phyloP scores from a whole-genome alignment of 2,329 filamentous ascomycete genomes.

The Drechslerella dactyloides region DNA sequence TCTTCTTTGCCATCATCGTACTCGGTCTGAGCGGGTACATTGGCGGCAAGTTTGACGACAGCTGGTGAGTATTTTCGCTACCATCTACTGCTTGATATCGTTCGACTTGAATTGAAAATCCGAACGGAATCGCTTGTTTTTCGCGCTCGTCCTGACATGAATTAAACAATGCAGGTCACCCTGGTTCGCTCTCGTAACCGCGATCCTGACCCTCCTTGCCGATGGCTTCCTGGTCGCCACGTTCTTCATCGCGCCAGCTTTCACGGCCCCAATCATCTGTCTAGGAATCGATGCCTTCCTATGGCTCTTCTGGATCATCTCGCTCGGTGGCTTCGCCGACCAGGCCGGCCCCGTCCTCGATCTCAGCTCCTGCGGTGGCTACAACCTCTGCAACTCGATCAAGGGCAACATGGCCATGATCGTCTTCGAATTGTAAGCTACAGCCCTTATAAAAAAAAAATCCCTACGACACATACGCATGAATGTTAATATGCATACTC shows the following conservation, averaged over 20 bases:
- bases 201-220: conserved; percentile 60
- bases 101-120: too few species aligned
- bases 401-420: conserved; percentile 37
- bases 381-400: conserved; percentile 18
- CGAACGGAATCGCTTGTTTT: too few species aligned
- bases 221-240: conserved; percentile 51
- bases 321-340: conserved; percentile 52
- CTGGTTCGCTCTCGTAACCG: conserved; percentile 50
- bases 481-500: neutral
- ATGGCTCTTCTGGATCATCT: conserved; percentile 52
- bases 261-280: conserved; percentile 52
- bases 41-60: conserved; percentile 6
- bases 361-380: conserved; percentile 13
- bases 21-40: conserved; percentile 55
- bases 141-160: neutral
- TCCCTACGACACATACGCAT: neutral
- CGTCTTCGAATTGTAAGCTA: conserved; percentile 50
- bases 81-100: neutral
- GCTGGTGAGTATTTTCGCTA: conserved; percentile 23
- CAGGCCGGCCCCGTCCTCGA: conserved; percentile 17
- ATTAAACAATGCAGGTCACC: conserved; percentile 44
- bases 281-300: conserved; percentile 58
- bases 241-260: conserved; percentile 52
- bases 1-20: conserved; percentile 55
- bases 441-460: conserved; percentile 29